Conservation (phyloP, 352 stramenopile species). For the Lagenidium giganteum region DNA sequence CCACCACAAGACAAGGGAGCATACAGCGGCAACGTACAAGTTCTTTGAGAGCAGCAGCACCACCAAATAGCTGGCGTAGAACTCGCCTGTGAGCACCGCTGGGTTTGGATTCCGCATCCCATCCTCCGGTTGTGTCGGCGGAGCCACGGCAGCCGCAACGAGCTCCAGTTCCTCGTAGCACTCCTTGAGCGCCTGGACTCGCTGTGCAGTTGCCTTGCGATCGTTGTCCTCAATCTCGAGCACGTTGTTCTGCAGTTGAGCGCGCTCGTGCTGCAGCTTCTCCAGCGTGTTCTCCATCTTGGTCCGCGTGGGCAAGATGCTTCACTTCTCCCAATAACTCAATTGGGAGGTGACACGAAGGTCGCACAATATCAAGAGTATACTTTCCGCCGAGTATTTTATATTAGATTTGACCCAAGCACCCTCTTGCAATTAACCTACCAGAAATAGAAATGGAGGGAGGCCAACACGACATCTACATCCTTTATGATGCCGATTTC, state of each 20-base stretch:
- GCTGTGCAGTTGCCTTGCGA: slow-evolving; percentile 3
- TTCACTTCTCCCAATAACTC: background rate
- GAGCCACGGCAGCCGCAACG: slow-evolving; percentile 27
- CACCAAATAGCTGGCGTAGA: slow-evolving; percentile 56
- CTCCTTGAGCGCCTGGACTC: slow-evolving; percentile 28
- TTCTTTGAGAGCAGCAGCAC: slow-evolving; percentile 44
- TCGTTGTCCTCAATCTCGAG: slow-evolving; percentile 18
- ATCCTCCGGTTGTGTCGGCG: background rate
- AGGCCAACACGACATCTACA: too few species aligned
- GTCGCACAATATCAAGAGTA: too few species aligned
- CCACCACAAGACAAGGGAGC: background rate
- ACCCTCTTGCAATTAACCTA: too few species aligned
- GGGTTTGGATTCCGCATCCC: slow-evolving; percentile 18
- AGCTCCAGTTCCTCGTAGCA: slow-evolving; percentile 56
- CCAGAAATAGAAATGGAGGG: too few species aligned
- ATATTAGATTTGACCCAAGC: too few species aligned
- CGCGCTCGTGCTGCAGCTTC: slow-evolving; percentile 33
- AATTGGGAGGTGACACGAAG: background rate
- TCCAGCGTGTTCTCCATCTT: slow-evolving; percentile 47
- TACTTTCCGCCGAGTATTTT: too few species aligned
- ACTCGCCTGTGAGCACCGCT: slow-evolving; percentile 33
- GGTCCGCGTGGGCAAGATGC: background rate
- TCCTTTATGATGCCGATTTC: too few species aligned
- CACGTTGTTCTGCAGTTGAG: slow-evolving; percentile 30
- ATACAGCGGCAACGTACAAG: slow-evolving; percentile 25